Evolutionary conservation across 768 basidiomycete species (phyloP).

Genomic region (Leccinellum albellum): DNA sequence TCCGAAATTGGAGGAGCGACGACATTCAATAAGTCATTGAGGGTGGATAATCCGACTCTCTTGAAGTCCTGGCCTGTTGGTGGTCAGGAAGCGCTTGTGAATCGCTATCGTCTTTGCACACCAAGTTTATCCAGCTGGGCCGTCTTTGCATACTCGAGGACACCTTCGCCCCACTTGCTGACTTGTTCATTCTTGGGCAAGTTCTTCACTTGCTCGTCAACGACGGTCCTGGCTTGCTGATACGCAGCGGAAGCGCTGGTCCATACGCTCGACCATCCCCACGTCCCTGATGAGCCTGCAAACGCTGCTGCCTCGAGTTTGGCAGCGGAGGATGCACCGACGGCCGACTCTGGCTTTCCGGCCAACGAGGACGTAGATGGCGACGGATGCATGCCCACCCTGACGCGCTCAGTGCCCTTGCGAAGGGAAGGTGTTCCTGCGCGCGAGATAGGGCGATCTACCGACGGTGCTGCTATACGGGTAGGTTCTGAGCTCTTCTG

Average conservation of each 20-base stretch:
- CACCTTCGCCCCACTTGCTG: constrained; percentile 83
- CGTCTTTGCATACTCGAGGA: constrained; percentile 82
- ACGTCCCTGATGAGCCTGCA: constrained; percentile 35
- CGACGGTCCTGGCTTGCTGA: constrained; percentile 81
- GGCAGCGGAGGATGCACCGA: constrained; percentile 24
- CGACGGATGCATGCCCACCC: constrained; percentile 47
- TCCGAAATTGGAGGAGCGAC: constrained; percentile 98
- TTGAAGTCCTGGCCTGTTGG: constrained; percentile 82
- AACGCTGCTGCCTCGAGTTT: constrained; percentile 17
- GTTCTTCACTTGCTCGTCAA: constrained; percentile 91
- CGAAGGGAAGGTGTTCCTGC: constrained; percentile 68
- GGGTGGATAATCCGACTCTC: constrained; percentile 79
- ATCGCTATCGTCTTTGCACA: constrained; percentile 38
- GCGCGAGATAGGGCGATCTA: constrained; percentile 57
- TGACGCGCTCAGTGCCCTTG: constrained; percentile 76
- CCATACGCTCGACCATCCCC: constrained; percentile 93
- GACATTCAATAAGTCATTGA: constrained; percentile 90
- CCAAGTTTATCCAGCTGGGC: constrained; percentile 89
- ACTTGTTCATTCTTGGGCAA: constrained; percentile 84
- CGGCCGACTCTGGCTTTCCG: constrained; percentile 24
- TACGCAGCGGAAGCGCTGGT: constrained; percentile 79
- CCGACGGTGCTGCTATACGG: constrained; percentile 49
- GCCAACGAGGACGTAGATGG: constrained; percentile 44
- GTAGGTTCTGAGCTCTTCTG: constrained; percentile 84
- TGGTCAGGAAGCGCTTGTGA: neutral